phyloP scores from a whole-genome alignment of 768 basidiomycete species.

The Leccinum broughii region DNA sequence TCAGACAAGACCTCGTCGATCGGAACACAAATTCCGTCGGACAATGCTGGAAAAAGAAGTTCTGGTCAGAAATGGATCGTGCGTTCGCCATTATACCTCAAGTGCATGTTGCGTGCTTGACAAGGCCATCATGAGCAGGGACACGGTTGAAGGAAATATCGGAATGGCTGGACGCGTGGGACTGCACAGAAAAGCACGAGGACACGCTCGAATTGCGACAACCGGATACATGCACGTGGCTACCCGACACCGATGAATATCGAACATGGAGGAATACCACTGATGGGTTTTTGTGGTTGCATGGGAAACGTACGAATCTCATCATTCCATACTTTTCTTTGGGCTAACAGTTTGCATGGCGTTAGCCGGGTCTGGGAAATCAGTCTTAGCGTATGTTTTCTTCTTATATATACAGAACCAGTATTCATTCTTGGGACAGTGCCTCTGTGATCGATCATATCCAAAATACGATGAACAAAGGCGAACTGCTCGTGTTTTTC shows the following conservation, averaged over 20 bases:
- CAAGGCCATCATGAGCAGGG: constrained; percentile 16
- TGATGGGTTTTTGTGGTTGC: background rate
- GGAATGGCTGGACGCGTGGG: background rate
- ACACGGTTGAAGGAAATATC: too few species aligned
- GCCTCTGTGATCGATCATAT: background rate
- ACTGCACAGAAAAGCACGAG: background rate
- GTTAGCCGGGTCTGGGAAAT: background rate
- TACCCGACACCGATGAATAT: background rate
- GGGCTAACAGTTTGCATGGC: background rate
- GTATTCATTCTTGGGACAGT: background rate
- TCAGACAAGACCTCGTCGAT: background rate
- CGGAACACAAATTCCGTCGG: background rate
- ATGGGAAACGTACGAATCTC: background rate
- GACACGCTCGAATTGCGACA: background rate
- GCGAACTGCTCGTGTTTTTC: background rate
- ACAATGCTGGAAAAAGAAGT: background rate
- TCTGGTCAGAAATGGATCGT: background rate
- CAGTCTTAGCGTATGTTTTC: background rate
- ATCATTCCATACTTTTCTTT: background rate
- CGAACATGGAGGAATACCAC: background rate
- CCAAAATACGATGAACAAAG: background rate
- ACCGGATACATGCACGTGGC: background rate
- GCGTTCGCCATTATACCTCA: background rate
- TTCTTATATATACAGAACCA: background rate
- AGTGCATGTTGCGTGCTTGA: background rate